Evolutionary conservation across 352 stramenopile species (phyloP).

Genomic region (Pythium vanterpoolii): DNA sequence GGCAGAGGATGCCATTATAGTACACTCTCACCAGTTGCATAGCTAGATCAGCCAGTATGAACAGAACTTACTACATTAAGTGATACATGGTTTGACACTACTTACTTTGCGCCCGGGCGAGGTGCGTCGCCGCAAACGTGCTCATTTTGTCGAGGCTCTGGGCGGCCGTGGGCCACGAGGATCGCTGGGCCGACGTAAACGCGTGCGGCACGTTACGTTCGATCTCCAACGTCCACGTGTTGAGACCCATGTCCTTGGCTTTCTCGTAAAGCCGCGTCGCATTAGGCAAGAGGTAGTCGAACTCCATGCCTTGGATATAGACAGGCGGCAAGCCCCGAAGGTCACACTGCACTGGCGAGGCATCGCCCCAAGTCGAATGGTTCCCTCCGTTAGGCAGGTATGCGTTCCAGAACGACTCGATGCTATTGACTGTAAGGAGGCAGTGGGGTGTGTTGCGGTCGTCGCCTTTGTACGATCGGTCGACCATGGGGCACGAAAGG

Average conservation of each 20-base stretch:
- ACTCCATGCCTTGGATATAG: constrained; percentile 40
- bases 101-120: no score
- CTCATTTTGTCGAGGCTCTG: constrained; percentile 40
- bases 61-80: neutral
- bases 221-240: constrained; percentile 36
- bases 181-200: constrained; percentile 52
- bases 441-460: constrained; percentile 48
- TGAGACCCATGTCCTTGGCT: constrained; percentile 28
- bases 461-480: constrained; percentile 24
- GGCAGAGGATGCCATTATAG: no score
- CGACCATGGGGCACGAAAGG: constrained; percentile 47
- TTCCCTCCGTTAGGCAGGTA: constrained; percentile 18
- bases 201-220: constrained; percentile 56
- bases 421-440: constrained; percentile 41
- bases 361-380: constrained; percentile 31
- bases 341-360: constrained; percentile 36
- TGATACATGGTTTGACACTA: no score
- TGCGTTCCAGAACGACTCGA: constrained; percentile 32
- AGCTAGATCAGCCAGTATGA: no score
- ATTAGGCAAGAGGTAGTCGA: constrained; percentile 48
- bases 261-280: constrained; percentile 36
- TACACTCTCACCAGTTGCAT: no score
- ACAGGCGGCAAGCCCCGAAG: constrained; percentile 38
- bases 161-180: constrained; percentile 42
- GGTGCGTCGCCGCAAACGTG: constrained; percentile 39